These are phyloP conservation scores for Xylaria sp. DNA, from an alignment of 2,329 filamentous ascomycete genomes.

Conservation along the genomic window DNA sequence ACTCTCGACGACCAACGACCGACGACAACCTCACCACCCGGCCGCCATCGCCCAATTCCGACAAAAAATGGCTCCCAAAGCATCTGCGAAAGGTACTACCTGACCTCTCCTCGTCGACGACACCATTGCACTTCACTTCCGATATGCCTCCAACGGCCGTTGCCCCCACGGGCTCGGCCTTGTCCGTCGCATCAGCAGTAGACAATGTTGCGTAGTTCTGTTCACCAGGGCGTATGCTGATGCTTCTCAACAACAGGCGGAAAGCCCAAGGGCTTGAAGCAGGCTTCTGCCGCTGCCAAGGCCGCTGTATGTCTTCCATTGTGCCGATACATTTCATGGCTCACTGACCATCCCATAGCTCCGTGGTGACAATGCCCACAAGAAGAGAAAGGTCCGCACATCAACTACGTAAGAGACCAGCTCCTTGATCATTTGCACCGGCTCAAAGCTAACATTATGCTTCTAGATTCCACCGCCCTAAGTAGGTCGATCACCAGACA, in stretches of 20 bases:
- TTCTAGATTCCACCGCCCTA: slow-evolving; percentile 85
- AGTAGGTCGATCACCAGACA: slow-evolving; percentile 66
- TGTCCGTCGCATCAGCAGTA: slow-evolving; percentile 69
- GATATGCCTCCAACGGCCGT: slow-evolving; percentile 27
- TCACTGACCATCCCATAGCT: slow-evolving; percentile 28
- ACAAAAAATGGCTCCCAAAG: slow-evolving; percentile 54
- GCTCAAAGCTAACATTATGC: slow-evolving; percentile 13
- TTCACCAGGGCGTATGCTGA: slow-evolving; percentile 75
- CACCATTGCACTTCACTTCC: slow-evolving; percentile 28
- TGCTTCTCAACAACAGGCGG: slow-evolving; percentile 66
- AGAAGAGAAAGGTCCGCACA: slow-evolving; percentile 90
- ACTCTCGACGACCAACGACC: slow-evolving; percentile 39
- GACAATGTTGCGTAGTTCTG: slow-evolving; percentile 81
- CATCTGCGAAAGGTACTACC: slow-evolving; percentile 58
- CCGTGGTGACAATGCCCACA: slow-evolving; percentile 69
- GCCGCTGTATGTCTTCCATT: slow-evolving; percentile 70
- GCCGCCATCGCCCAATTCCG: slow-evolving; percentile 37
- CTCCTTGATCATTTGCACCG: neutral
- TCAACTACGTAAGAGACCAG: slow-evolving; percentile 68
- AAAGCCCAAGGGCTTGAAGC: slow-evolving; percentile 74
- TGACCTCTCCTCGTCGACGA: slow-evolving; percentile 27
- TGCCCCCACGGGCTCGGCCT: slow-evolving; percentile 35
- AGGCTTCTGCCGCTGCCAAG: slow-evolving; percentile 95
- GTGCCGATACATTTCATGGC: slow-evolving; percentile 51
- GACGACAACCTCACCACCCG: slow-evolving; percentile 41